Conservation (phyloP, 2,329 filamentous ascomycete genomes). For the Xylariales sp. region DNA sequence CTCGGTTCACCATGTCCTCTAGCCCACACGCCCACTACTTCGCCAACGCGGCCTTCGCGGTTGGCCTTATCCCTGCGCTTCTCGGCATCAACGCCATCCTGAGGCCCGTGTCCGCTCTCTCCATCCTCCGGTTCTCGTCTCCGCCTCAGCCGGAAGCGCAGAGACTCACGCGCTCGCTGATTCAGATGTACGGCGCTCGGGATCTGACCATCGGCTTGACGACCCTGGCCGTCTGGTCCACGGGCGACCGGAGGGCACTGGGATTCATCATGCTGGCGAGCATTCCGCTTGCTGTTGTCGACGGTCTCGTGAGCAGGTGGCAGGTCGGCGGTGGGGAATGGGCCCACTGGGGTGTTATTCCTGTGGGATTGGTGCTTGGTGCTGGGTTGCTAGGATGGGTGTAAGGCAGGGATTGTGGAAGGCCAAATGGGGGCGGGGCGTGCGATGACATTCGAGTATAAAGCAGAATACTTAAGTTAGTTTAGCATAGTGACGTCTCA, state of each 20-base stretch:
- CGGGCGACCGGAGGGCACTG: not conserved
- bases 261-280: not conserved
- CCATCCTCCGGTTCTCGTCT: not conserved
- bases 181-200: not conserved
- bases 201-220: not conserved
- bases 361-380: not conserved
- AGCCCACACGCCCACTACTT: too few species aligned
- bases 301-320: not conserved
- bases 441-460: too few species aligned
- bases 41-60: too few species aligned
- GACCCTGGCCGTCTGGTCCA: not conserved
- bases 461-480: too few species aligned
- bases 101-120: not conserved
- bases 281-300: not conserved
- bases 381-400: not conserved
- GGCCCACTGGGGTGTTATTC: not conserved
- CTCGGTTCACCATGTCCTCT: too few species aligned
- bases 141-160: not conserved
- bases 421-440: too few species aligned
- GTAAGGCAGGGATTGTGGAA: too few species aligned
- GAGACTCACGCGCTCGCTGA: not conserved
- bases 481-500: too few species aligned
- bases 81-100: not conserved
- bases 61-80: not conserved
- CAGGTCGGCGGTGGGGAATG: not conserved